These are phyloP conservation scores for Chalara sp. DNA, from an alignment of 2,329 filamentous ascomycete genomes.

Conservation along the genomic window DNA sequence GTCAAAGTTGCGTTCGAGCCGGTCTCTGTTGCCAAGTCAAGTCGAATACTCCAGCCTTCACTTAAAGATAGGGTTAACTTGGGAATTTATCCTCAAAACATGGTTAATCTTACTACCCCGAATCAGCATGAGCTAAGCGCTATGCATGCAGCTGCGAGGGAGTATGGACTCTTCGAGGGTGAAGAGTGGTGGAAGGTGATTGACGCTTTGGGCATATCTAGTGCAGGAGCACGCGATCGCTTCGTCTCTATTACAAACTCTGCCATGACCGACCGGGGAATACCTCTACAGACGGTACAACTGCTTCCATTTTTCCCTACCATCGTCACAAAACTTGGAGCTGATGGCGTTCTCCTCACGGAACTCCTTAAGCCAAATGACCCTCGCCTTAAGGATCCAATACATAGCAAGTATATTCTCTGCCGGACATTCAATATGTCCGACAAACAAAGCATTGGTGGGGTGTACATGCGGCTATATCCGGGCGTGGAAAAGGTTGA, in stretches of 20 bases:
- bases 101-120: constrained; percentile 72
- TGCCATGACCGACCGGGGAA: constrained; percentile 67
- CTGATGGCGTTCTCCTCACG: constrained; percentile 55
- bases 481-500: constrained; percentile 59
- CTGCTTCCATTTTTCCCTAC: constrained; percentile 83
- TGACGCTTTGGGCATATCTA: constrained; percentile 69
- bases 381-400: constrained; percentile 53
- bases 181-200: constrained; percentile 73
- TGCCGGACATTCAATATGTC: constrained; percentile 50
- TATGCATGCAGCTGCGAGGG: constrained; percentile 67
- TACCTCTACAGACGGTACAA: constrained; percentile 77
- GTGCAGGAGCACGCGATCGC: constrained; percentile 60
- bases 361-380: constrained; percentile 64
- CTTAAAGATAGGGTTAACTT: neutral
- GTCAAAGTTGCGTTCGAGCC: constrained; percentile 76
- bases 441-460: constrained; percentile 47
- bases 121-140: constrained; percentile 76
- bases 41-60: constrained; percentile 48
- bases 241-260: constrained; percentile 62
- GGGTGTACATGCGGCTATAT: constrained; percentile 70
- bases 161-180: constrained; percentile 60
- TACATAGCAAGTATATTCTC: constrained; percentile 64
- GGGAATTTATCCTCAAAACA: constrained; percentile 50
- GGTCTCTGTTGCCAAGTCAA: constrained; percentile 74
- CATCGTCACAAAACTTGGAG: constrained; percentile 78